These are phyloP conservation scores for Tricholoma hemisulphureum DNA, from an alignment of 768 basidiomycete genomes.

Conservation along the genomic window DNA sequence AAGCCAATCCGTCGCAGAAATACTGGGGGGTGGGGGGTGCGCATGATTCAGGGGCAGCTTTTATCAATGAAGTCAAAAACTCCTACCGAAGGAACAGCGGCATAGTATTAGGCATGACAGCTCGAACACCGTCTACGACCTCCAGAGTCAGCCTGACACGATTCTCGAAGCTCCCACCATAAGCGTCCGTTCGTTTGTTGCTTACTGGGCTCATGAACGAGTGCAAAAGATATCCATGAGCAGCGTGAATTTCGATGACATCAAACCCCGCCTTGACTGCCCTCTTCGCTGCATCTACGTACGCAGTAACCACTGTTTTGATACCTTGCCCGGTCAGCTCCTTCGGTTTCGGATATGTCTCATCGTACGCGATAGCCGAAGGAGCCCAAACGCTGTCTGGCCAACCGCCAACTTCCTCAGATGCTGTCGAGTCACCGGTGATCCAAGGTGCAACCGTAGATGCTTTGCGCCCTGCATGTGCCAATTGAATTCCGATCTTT, in stretches of 20 bases:
- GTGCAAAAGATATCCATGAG: conserved; percentile 60
- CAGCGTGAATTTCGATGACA: conserved; percentile 60
- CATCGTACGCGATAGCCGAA: conserved; percentile 45
- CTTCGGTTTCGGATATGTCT: conserved; percentile 50
- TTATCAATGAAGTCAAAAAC: conserved; percentile 1
- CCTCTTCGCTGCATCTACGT: conserved; percentile 47
- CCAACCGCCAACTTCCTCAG: conserved; percentile 45
- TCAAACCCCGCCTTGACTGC: conserved; percentile 60
- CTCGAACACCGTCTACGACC: too few relatives aligned
- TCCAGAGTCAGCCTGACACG: too few relatives aligned
- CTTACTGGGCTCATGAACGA: conserved; percentile 57
- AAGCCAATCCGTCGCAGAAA: conserved; percentile 77
- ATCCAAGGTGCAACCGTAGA: conserved; percentile 68
- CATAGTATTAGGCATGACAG: conserved; percentile 54
- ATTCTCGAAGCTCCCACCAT: conserved; percentile 74
- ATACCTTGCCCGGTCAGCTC: conserved; percentile 59
- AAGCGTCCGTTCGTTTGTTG: conserved; percentile 66
- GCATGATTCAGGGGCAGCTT: not conserved
- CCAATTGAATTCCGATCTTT: conserved; percentile 74
- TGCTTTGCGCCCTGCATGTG: conserved; percentile 74
- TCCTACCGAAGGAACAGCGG: conserved; percentile 72
- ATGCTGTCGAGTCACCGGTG: conserved; percentile 30
- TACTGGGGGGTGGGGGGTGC: conserved; percentile 25
- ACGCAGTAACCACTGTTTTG: conserved; percentile 54
- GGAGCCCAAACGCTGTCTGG: conserved; percentile 58